Base-by-base conservation (phyloP, 1,139 yeast species). In the Entelexis paramagnoliae region DNA sequence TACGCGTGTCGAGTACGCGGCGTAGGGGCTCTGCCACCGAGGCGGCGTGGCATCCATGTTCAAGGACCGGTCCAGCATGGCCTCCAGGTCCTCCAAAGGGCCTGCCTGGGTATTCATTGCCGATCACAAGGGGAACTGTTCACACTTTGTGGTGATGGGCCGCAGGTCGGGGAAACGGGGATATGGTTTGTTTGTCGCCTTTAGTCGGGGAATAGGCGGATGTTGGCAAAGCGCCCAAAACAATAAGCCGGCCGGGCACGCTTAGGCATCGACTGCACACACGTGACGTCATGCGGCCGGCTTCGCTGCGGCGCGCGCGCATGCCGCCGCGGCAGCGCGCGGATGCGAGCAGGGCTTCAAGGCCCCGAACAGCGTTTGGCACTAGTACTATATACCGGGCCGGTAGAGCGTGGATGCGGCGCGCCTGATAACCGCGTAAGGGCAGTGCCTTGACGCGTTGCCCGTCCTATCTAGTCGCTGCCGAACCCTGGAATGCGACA, bases 51-150 rank as follows among this genome's bases (percentile, higher is more conserved):
- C 49, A 16, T 52, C 48, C 24, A 55, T 47, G 17, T 49, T 49
- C 17, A 55, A 41, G 20, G 48, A 30, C 19, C 58, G 53, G 44
- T 55, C 58, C 34, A 55, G 47, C 58, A 55, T 43, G 16, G 54
- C 54, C 41, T 54, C 56, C 13, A 55, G 56, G 43, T 55, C 58
- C 42, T 54, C 55, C 22, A 53, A 16, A 3, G 51, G 45, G 26
- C 48, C 55, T 20, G 36, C 36, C 36, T 19, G 46, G 11, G 46
- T 30, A 13, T 42, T 42, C 46, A 42, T 42, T 10, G 32, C 46
- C 29, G 36, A 6, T 30, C 46, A 30, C 35, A 14, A 17, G 16
- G 28, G 24, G 6, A 42, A 42, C 32, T 42, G 46, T 20, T 32
- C 19, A 17, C 45, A 29, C 46, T 14, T 14, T 14, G 24, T 10